These are phyloP conservation scores for Yamadazyma phyllophila DNA, from an alignment of 805 yeast genomes.

Conservation along the genomic window DNA sequence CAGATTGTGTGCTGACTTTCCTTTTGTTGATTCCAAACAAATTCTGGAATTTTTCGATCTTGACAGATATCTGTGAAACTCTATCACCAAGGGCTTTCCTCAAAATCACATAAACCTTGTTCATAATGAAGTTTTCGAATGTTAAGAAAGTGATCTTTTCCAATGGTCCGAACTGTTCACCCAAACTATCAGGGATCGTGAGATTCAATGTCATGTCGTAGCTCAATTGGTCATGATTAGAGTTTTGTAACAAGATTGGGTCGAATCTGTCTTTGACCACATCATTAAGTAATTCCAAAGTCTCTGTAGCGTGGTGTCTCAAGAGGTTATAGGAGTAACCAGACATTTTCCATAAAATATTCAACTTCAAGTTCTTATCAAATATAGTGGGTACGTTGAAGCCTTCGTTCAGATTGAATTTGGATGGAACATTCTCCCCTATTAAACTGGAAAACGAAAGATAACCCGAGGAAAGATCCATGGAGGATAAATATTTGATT, in stretches of 20 bases:
- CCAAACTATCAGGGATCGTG: constrained; percentile 40
- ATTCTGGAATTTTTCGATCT: constrained; percentile 20
- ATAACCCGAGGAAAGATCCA: constrained; percentile 69
- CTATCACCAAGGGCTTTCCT: constrained; percentile 56
- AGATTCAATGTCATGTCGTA: constrained; percentile 65
- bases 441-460: constrained; percentile 60
- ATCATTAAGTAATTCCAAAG: constrained; percentile 70
- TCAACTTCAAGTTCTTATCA: constrained; percentile 73
- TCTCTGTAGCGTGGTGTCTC: constrained; percentile 63
- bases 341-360: constrained; percentile 80
- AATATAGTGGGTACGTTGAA: constrained; percentile 73
- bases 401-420: constrained; percentile 50
- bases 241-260: constrained; percentile 65
- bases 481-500: constrained; percentile 74
- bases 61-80: constrained; percentile 36
- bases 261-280: constrained; percentile 82
- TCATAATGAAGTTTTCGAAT: constrained; percentile 61
- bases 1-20: constrained; percentile 40
- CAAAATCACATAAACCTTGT: constrained; percentile 59
- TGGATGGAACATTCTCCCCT: constrained; percentile 43
- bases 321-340: constrained; percentile 60
- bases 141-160: constrained; percentile 73
- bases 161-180: constrained; percentile 57
- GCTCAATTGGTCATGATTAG: constrained; percentile 52
- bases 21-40: constrained; percentile 49